phyloP scores from a whole-genome alignment of 177 flowering plant species.

The Tripterygium wilfordii region DNA sequence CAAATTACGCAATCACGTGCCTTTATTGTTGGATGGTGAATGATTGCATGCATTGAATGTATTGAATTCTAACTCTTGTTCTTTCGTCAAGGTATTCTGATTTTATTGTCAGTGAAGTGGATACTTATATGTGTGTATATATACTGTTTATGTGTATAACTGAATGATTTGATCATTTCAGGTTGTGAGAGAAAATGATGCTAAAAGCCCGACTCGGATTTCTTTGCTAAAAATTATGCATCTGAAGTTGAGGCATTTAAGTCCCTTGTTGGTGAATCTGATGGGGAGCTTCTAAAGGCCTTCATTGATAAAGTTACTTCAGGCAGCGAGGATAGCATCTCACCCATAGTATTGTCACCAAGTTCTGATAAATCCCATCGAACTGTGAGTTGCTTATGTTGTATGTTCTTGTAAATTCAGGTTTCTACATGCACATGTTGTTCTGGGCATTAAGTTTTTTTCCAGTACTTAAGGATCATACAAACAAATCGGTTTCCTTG shows the following conservation, averaged over 20 bases:
- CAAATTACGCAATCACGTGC: too few species aligned
- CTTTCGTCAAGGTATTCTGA: constrained; percentile 64
- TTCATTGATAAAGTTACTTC: constrained; percentile 41
- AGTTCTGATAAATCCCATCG: constrained; percentile 77
- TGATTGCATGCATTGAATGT: too few species aligned
- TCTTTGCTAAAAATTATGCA: constrained; percentile 24
- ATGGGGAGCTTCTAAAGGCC: constrained; percentile 53
- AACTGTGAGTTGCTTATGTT: constrained; percentile 40
- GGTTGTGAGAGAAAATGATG: constrained; percentile 37
- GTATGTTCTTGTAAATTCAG: neutral
- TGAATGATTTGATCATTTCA: too few species aligned
- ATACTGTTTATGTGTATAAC: too few species aligned
- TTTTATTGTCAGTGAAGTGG: constrained; percentile 95
- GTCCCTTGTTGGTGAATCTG: constrained; percentile 59
- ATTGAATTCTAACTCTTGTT: too few species aligned
- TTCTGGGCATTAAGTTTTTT: too few species aligned
- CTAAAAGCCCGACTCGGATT: constrained; percentile 24
- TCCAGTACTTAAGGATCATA: too few species aligned
- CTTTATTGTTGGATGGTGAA: too few species aligned
- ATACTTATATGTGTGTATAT: too few species aligned
- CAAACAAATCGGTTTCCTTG: too few species aligned
- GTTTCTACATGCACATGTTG: too few species aligned
- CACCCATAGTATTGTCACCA: constrained; percentile 71
- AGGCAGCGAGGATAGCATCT: constrained; percentile 27
- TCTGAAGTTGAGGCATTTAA: constrained; percentile 67